These are phyloP conservation scores for Pseudohyphozyma bogoriensis DNA, from an alignment of 768 basidiomycete genomes.

Conservation along the genomic window DNA sequence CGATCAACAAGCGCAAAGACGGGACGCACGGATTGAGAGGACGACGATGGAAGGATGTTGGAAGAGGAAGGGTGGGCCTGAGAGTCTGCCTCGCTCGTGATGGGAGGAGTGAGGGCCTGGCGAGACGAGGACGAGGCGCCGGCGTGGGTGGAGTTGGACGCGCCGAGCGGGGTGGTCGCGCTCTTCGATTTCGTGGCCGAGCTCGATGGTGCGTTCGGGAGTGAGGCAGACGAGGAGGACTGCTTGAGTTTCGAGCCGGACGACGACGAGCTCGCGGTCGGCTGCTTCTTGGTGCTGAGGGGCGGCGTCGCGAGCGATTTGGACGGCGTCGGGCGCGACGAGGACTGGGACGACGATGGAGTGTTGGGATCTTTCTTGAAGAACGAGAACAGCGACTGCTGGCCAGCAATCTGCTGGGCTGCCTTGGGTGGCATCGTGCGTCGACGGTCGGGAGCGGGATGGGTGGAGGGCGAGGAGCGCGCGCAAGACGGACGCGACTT, in stretches of 20 bases:
- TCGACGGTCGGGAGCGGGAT: background rate
- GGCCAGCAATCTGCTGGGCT: background rate
- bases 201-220: background rate
- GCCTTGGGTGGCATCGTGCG: background rate
- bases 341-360: background rate
- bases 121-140: too few species aligned
- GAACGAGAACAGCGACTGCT: conserved; percentile 10
- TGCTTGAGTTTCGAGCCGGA: background rate
- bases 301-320: background rate
- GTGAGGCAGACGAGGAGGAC: background rate
- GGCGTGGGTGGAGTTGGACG: background rate
- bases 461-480: background rate
- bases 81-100: conserved; percentile 7
- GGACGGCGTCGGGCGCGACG: background rate
- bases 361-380: conserved; percentile 2
- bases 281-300: background rate
- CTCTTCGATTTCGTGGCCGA: background rate
- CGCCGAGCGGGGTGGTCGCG: background rate
- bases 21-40: background rate
- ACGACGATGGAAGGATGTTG: background rate
- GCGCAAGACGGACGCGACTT: background rate
- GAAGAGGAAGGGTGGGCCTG: background rate
- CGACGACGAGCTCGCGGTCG: background rate
- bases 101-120: background rate
- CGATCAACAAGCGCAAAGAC: background rate